Evolutionary conservation across 805 yeast species (phyloP), one percentile per base, ranked within the genome.

Genomic region (Wickerhamiella qilinensis): DNA sequence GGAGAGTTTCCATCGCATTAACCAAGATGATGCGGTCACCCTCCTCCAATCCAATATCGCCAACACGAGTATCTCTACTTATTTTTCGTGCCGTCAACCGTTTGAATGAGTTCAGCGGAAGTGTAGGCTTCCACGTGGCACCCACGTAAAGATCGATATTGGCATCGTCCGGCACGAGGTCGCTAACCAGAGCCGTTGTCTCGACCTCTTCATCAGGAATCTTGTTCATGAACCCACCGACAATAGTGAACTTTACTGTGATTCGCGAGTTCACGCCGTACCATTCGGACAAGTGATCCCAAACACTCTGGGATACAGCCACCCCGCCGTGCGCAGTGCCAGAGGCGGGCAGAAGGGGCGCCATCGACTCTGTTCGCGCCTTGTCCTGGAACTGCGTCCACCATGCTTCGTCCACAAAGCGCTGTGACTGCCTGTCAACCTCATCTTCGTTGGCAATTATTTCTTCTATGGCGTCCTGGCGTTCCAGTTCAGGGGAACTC

Each of bases 1-100:
- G 15, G 3, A 28, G 7, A 33, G 20, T 14, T 8, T 25, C 27
- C 33, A 14, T n/a, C n/a, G 30, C 31, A 4, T 25, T 21, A 11
- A 35, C 19, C 15, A 35, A 31, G 2, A 48, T 37, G 2, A 48
- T 33, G 5, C 42, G 38, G 15, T 44, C 46, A 21, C 28, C 34
- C 20, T 19, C 14, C 12, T 9, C 30, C 3, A 46, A 25, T 3
- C 35, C 40, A 14, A 41, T 38, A 4, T 43, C 44, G 15, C 25
- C 38, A 3, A 42, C 40, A 2, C 11, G 11, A 2, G 38, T 17
- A 18, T 3, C 17, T 12, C 11, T 3, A 15, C 16, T 11, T 29
- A 6, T 35, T 4, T 17, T 24, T 37, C 20, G 20, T 7, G 20
- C 30, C 25, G 11, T 29, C 37, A 9, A 31, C 36, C 4, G 39